Base-by-base conservation (phyloP, 78 protist species). In the Capsaspora owczarzaki region DNA sequence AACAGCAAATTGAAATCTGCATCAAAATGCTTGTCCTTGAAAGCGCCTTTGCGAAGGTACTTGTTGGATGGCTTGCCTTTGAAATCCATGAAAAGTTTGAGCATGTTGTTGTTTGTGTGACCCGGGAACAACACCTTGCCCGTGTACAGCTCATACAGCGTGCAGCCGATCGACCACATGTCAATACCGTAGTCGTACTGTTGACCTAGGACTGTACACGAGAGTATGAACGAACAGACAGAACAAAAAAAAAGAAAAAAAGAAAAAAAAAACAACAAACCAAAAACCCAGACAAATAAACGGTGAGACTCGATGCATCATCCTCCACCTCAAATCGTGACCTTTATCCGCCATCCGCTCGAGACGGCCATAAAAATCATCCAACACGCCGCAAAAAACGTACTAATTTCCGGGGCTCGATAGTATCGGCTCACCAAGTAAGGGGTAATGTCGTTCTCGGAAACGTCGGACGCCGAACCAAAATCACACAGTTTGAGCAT, bases 391-490 rank as follows among this genome's bases (percentile, higher is more conserved):
- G n/a, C 31, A 3, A 27, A 37, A 47, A 38, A 74, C 88, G 66
- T 71, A 90, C 90, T 92, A 68, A 92, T 82, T 66, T 95, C 98
- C 27, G 96, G 96, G 29, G 96, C 94, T 74, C 98, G 92, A 82
- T 95, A 95, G 76, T 81, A 95, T 79, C 96, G 87, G 70, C 95
- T 89, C 82, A 74, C 93, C 19, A 92, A 81, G 71, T 85, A 85
- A 0, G 94, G 93, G 8, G 97, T 91, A 31, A 85, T 51, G 49
- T 86, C 93, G 27, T 68, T 66, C 75, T 92, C 95, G 35, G 80
- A 78, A 16, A 53, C 42, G 41, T 80, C 63, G n/a, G 75, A 68
- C 35, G 95, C 97, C 42, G 95, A 89, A 0, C 97, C 97, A 60
- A 94, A 90, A 78, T 94, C 97, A 37, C 90, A 81, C 22, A 94